Conservation (phyloP, 345 rosid species). For the Populus euphratica region DNA sequence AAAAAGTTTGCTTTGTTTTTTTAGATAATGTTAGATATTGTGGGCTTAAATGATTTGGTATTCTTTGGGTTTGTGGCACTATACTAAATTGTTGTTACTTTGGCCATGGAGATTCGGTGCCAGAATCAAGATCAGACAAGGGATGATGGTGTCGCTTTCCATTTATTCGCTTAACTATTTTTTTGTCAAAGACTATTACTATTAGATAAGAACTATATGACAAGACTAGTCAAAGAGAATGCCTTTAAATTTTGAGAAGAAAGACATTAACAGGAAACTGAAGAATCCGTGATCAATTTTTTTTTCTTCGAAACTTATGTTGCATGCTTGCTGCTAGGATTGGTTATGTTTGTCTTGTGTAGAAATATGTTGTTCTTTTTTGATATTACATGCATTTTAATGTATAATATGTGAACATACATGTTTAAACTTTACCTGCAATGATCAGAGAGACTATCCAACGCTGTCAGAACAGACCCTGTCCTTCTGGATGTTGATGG, state of each 20-base stretch:
- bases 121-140: background rate
- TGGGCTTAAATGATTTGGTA: background rate
- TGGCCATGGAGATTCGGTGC: background rate
- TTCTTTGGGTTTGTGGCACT: background rate
- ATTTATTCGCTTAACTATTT: background rate
- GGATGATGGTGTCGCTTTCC: background rate
- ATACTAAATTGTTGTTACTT: background rate
- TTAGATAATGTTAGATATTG: background rate
- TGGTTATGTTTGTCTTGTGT: background rate
- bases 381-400: background rate
- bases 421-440: slow-evolving; percentile 4
- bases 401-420: background rate
- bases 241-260: slow-evolving; percentile 1
- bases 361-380: no score
- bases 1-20: background rate
- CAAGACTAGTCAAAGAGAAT: background rate
- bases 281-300: background rate
- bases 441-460: slow-evolving; percentile 44
- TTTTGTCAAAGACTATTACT: background rate
- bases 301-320: background rate
- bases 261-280: background rate
- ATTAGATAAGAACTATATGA: background rate
- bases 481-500: slow-evolving; percentile 50
- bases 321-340: background rate
- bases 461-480: slow-evolving; percentile 65